These are phyloP conservation scores for Monosporascus ibericus DNA, from an alignment of 2,329 filamentous ascomycete species.

Conservation along the genomic window DNA sequence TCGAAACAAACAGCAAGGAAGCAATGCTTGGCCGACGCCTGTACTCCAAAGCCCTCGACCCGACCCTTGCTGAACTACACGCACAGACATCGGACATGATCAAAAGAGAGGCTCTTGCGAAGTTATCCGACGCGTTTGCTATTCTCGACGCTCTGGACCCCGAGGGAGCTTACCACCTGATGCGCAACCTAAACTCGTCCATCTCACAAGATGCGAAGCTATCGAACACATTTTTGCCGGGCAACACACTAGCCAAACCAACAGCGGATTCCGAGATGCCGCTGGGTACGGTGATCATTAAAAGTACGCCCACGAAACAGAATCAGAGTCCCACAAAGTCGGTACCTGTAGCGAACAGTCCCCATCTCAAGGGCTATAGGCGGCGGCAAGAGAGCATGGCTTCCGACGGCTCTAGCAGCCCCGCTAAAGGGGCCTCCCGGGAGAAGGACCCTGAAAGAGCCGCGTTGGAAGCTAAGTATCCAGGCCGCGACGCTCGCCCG, in stretches of 20 bases:
- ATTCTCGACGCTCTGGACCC: slow-evolving; percentile 81
- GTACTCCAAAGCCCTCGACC: slow-evolving; percentile 76
- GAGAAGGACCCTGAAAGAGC: slow-evolving; percentile 45
- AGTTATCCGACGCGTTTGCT: slow-evolving; percentile 79
- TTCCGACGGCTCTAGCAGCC: slow-evolving; percentile 20
- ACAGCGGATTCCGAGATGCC: slow-evolving; percentile 32
- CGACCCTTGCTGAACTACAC: slow-evolving; percentile 76
- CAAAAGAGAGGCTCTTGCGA: slow-evolving; percentile 78
- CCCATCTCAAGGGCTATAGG: slow-evolving; percentile 74
- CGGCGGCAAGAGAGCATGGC: slow-evolving; percentile 49
- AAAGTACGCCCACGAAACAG: slow-evolving; percentile 35
- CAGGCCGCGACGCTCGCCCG: slow-evolving; percentile 47
- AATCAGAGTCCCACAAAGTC: slow-evolving; percentile 56
- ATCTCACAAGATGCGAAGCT: slow-evolving; percentile 66
- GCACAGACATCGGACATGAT: slow-evolving; percentile 63
- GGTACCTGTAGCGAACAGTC: slow-evolving; percentile 73
- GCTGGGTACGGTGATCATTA: slow-evolving; percentile 52
- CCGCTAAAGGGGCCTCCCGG: slow-evolving; percentile 22
- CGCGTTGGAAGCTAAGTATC: slow-evolving; percentile 46
- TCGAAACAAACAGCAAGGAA: slow-evolving; percentile 68
- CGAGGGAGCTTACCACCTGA: slow-evolving; percentile 79
- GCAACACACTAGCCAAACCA: slow-evolving; percentile 27
- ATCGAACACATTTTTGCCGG: slow-evolving; percentile 38
- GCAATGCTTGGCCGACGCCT: slow-evolving; percentile 73
- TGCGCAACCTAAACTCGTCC: slow-evolving; percentile 70